phyloP scores from a whole-genome alignment of 441 rosid genomes.

The Adansonia gregorii region DNA sequence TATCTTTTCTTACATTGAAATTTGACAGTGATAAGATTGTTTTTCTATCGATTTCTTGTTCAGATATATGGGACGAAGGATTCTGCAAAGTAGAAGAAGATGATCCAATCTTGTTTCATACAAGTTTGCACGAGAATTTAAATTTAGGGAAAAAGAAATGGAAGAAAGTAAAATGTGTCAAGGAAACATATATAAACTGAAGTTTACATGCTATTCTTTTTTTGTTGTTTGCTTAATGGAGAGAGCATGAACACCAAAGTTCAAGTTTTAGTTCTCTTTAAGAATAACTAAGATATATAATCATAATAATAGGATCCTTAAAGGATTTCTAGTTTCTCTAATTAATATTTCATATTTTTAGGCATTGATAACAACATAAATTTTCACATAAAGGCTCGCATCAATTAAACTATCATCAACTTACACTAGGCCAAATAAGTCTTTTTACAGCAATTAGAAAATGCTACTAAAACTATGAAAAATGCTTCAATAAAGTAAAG shows the following conservation, averaged over 20 bases:
- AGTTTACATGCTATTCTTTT: background rate
- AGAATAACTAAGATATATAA: background rate
- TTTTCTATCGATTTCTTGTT: background rate
- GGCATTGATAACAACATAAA: no score
- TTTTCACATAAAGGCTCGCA: no score
- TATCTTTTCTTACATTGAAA: background rate
- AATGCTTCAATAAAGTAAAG: no score
- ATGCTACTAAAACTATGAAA: no score
- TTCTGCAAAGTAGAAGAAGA: constrained; percentile 39
- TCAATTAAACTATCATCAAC: no score
- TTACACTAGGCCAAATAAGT: no score
- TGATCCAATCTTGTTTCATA: background rate
- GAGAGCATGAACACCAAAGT: background rate
- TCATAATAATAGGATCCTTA: no score
- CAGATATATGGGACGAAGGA: constrained; percentile 63
- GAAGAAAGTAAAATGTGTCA: background rate
- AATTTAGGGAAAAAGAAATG: background rate
- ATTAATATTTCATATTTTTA: no score
- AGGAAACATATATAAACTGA: background rate
- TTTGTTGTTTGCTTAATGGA: background rate
- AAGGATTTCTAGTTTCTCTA: no score
- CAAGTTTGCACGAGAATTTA: background rate
- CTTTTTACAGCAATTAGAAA: no score
- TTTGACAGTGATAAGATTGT: background rate
- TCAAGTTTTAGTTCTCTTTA: background rate